Evolutionary conservation across 371 early-diverging fungal species (phyloP).

Genomic region (Mucor plumbeus): DNA sequence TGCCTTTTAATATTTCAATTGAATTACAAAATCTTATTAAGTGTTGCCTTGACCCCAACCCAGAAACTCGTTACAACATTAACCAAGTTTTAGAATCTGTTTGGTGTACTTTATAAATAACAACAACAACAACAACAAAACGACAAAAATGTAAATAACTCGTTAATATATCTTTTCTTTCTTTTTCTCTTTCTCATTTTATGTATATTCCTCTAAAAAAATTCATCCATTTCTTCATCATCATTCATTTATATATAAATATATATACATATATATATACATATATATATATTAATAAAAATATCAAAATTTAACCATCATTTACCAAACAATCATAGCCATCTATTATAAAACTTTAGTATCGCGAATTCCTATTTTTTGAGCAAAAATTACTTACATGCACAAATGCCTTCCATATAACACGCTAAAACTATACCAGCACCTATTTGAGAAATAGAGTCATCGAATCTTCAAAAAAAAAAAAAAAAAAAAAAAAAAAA

Average conservation of each 20-base stretch:
- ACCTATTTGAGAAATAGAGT: constrained; percentile 70
- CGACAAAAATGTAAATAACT: neutral
- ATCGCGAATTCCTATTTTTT: neutral
- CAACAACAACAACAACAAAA: neutral
- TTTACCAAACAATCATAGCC: constrained; percentile 45
- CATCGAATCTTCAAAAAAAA: constrained; percentile 54
- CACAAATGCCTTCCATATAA: constrained; percentile 75
- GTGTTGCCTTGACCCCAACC: constrained; percentile 24
- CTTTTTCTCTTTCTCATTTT: constrained; percentile 1
- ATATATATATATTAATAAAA: neutral
- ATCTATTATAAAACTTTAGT: constrained; percentile 23
- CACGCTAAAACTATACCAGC: constrained; percentile 78
- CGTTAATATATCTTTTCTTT: neutral
- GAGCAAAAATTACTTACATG: constrained; percentile 36
- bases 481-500: too few species aligned
- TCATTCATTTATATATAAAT: neutral
- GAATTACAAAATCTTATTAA: constrained; percentile 23
- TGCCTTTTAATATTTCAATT: constrained; percentile 29
- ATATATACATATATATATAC: too few species aligned
- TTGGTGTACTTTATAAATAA: constrained; percentile 25
- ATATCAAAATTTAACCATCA: constrained; percentile 27
- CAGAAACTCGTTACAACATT: constrained; percentile 24
- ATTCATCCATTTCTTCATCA: neutral
- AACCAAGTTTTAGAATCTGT: constrained; percentile 24
- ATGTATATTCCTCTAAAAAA: constrained; percentile 12